phyloP scores from a whole-genome alignment of 2,329 filamentous ascomycete genomes.

The Trichoderma semiorbis region DNA sequence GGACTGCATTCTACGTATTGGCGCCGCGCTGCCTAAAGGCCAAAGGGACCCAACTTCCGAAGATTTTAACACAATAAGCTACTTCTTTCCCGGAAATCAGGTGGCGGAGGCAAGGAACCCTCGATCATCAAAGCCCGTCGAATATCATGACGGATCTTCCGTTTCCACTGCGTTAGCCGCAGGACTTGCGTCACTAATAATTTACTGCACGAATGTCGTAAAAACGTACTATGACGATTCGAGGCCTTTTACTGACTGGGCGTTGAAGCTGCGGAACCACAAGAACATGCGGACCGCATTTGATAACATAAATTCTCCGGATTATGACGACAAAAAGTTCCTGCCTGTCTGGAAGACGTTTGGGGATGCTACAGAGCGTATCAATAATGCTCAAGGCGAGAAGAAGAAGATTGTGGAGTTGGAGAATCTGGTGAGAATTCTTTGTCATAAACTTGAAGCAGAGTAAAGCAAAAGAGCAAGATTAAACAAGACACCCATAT shows the following conservation, averaged over 20 bases:
- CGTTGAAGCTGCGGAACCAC: neutral
- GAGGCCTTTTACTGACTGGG: neutral
- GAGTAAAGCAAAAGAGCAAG: neutral
- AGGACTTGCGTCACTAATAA: neutral
- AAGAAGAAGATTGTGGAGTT: neutral
- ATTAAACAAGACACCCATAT: neutral
- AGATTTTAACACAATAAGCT: neutral
- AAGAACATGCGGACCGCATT: neutral
- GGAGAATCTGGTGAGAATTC: neutral
- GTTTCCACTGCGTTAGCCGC: neutral
- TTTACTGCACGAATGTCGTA: neutral
- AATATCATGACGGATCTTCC: neutral
- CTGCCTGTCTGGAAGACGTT: neutral
- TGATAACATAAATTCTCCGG: neutral
- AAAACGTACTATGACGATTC: neutral
- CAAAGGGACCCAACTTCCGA: neutral
- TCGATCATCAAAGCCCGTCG: neutral
- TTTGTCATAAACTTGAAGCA: neutral
- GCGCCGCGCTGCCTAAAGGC: neutral
- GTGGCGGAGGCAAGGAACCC: neutral
- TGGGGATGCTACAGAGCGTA: neutral
- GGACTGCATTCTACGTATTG: neutral
- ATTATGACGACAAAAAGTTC: neutral
- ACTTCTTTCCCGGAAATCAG: neutral
- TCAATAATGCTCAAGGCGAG: neutral